phyloP scores from a whole-genome alignment of 345 rosid genomes.

The Brassica incana region DNA sequence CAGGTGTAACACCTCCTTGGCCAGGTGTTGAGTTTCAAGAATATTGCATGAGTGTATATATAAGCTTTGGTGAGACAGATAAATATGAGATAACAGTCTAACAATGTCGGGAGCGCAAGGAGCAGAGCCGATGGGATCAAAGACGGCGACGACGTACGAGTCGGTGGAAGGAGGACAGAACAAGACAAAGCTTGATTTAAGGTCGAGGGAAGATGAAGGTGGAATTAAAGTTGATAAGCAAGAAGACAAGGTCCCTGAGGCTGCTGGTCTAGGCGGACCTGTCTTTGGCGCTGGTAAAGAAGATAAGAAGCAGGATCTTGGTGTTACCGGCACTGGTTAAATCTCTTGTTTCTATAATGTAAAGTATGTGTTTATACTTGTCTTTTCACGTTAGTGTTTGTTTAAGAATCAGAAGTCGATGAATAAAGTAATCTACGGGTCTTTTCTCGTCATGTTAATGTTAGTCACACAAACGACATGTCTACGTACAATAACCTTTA shows the following conservation, averaged over 20 bases:
- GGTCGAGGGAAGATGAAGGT: constrained; percentile 52
- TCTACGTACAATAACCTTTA: too few species aligned
- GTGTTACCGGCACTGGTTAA: constrained; percentile 57
- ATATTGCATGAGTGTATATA: not conserved
- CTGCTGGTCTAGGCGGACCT: constrained; percentile 60
- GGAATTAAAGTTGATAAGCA: constrained; percentile 49
- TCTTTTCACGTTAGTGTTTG: not conserved
- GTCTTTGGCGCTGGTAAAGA: constrained; percentile 57
- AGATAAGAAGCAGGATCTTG: constrained; percentile 50
- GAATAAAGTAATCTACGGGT: not conserved
- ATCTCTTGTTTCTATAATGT: not conserved
- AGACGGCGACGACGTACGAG: constrained; percentile 54
- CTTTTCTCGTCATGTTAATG: too few species aligned
- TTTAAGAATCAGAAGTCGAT: not conserved
- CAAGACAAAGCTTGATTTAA: constrained; percentile 46
- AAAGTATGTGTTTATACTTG: not conserved
- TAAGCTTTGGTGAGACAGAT: not conserved
- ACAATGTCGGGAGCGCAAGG: constrained; percentile 69
- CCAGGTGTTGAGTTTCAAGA: constrained; percentile 27
- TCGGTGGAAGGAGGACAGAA: constrained; percentile 55
- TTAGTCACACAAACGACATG: too few species aligned
- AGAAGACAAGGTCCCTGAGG: constrained; percentile 53
- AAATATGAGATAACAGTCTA: not conserved
- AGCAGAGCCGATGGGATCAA: constrained; percentile 61
- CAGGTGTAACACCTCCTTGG: not conserved